A percentile compares a stretch with the other conserved stretches of the same genome.
Evolutionary conservation across 768 basidiomycete species (phyloP).

Genomic region (Agrocybe pediades): DNA sequence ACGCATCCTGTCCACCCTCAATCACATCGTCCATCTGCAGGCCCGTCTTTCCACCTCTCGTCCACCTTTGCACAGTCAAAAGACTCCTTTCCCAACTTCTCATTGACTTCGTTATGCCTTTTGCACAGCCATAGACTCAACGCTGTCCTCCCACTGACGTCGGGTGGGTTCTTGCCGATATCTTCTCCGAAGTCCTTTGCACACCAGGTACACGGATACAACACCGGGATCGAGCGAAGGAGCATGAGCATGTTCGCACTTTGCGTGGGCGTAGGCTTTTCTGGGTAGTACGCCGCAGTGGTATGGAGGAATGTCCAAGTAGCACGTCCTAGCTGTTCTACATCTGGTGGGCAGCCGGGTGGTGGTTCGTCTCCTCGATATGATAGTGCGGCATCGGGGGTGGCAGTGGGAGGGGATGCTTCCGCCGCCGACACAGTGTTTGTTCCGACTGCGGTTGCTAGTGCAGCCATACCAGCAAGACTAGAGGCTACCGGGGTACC

Average conservation of each 20-base stretch:
- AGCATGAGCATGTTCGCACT: slow-evolving; percentile 84
- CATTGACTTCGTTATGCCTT: slow-evolving; percentile 92
- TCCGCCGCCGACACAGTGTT: slow-evolving; percentile 16
- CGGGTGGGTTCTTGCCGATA: slow-evolving; percentile 68
- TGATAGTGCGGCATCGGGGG: slow-evolving; percentile 15
- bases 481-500: slow-evolving; percentile 28
- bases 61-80: slow-evolving; percentile 86
- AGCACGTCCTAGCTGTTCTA: slow-evolving; percentile 84
- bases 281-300: slow-evolving; percentile 94
- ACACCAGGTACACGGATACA: slow-evolving; percentile 91
- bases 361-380: slow-evolving; percentile 42
- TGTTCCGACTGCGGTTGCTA: slow-evolving; percentile 18
- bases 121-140: slow-evolving; percentile 89
- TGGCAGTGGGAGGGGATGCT: slow-evolving; percentile 13
- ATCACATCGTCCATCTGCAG: slow-evolving; percentile 86
- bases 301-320: slow-evolving; percentile 98
- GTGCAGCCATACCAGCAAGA: slow-evolving; percentile 17
- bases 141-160: slow-evolving; percentile 68
- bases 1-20: no score
- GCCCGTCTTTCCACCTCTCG: slow-evolving; percentile 93
- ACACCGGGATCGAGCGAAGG: slow-evolving; percentile 70
- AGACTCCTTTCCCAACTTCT: slow-evolving; percentile 75
- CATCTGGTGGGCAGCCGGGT: slow-evolving; percentile 85
- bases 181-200: slow-evolving; percentile 80
- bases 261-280: slow-evolving; percentile 72